phyloP scores from a whole-genome alignment of 1,139 yeast species.

The Nadsonia commutata region DNA sequence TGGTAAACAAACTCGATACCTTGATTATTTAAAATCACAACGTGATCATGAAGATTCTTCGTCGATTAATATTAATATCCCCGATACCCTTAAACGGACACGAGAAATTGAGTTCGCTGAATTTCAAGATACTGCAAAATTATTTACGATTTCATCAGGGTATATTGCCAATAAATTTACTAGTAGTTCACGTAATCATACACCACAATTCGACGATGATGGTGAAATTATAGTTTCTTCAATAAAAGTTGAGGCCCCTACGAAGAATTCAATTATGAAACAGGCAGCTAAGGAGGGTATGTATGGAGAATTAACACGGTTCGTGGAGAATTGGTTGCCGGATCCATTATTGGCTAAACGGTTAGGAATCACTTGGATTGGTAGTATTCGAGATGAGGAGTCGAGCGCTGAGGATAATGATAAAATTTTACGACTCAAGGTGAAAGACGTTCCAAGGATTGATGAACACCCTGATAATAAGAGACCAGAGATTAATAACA shows the following conservation, averaged over 20 bases:
- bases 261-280: not conserved
- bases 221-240: not conserved
- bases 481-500: not conserved
- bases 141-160: no score
- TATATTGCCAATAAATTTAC: no score
- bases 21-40: slow-evolving; percentile 8
- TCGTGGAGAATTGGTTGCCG: not conserved
- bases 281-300: not conserved
- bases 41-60: no score
- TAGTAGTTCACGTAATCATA: no score
- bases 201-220: no score
- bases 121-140: not conserved
- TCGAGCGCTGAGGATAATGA: not conserved
- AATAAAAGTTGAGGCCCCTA: not conserved
- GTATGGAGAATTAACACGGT: not conserved
- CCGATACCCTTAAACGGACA: not conserved
- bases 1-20: slow-evolving; percentile 12
- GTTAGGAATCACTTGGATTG: not conserved
- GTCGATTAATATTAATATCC: no score
- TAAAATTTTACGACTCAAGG: no score
- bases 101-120: not conserved
- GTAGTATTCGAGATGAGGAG: not conserved
- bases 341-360: not conserved
- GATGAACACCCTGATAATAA: not conserved
- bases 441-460: no score